Base-by-base conservation (phyloP, 1,139 yeast species). In the Candida tropicalis region DNA sequence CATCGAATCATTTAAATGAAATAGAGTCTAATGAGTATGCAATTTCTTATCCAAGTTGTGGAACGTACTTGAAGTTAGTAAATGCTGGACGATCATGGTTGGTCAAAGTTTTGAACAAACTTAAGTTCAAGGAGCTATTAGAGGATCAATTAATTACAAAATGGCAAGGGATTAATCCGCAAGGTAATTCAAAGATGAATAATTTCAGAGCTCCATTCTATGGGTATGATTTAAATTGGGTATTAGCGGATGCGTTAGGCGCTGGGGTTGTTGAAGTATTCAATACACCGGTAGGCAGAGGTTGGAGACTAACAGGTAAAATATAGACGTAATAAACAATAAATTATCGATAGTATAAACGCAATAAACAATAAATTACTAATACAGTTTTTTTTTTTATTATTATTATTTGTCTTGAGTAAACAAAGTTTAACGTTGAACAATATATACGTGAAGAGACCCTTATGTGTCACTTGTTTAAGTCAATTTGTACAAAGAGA, bases 261-360 rank as follows among this genome's bases (percentile, higher is more conserved):
- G 72, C 79, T n/a, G 95, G 95, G 0, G 66, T 77, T 34, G 60
- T 81, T 2, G 93, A 85, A 54, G 82, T 82, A 5, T 82, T 82
- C 53, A 70, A 72, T 35, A 83, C 91, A 0, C 87, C 89, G 0
- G 84, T 80, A 1, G 91, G 91, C 0, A 63, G 82, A 40, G 88
- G 88, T 0, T 83, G 87, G 83, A 75, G 77, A 56, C 61, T 82
- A 38, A 82, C 87, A 2, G 79, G 78, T 0, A 73, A 73, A 47
- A 62, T 68, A 10, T 51, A 42, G 42, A n/a, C n/a, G n/a, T n/a
- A n/a, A n/a, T n/a, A n/a, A n/a, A n/a, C n/a, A n/a, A n/a, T n/a
- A n/a, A n/a, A n/a, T n/a, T n/a, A n/a, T n/a, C n/a, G n/a, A n/a
- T n/a, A n/a, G n/a, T n/a, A n/a, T n/a, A n/a, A n/a, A n/a, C n/a